Conservation (phyloP, 2,329 filamentous ascomycete species). For the Pezicula rhizophila region DNA sequence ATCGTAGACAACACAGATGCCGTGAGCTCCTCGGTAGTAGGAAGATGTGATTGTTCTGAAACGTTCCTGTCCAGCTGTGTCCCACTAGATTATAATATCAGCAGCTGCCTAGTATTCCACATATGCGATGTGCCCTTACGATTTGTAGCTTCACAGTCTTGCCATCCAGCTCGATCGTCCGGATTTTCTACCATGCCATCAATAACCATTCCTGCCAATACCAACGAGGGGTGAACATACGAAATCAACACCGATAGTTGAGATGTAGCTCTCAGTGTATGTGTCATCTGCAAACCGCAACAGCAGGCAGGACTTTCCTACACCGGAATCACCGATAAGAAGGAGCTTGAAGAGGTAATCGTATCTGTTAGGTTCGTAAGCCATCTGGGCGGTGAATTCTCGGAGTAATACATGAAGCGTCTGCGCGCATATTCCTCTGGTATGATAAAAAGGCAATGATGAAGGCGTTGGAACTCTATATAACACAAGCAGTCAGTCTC, state of each 20-base stretch:
- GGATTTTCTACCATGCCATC: slow-evolving; percentile 75
- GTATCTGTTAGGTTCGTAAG: slow-evolving; percentile 63
- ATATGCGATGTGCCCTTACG: slow-evolving; percentile 50
- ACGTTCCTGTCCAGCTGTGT: slow-evolving; percentile 96
- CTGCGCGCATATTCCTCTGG: slow-evolving; percentile 6
- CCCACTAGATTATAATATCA: slow-evolving; percentile 64
- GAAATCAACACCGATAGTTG: slow-evolving; percentile 98
- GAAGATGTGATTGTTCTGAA: slow-evolving; percentile 99
- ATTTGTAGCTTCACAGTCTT: slow-evolving; percentile 99
- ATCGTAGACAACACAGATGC: slow-evolving; percentile 99
- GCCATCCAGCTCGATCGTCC: slow-evolving; percentile 97
- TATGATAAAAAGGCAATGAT: slow-evolving; percentile 4
- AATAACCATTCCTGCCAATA: slow-evolving; percentile 17
- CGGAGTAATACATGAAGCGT: slow-evolving; percentile 2
- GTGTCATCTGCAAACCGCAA: slow-evolving; percentile 98
- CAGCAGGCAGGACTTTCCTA: slow-evolving; percentile 98
- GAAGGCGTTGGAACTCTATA: not conserved
- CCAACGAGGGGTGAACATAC: slow-evolving; percentile 46
- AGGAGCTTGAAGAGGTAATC: slow-evolving; percentile 99
- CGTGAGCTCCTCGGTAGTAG: slow-evolving; percentile 98
- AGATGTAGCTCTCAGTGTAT: slow-evolving; percentile 99
- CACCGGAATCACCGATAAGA: slow-evolving; percentile 99
- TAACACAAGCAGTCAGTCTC: slow-evolving; percentile 12
- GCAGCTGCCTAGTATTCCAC: slow-evolving; percentile 7
- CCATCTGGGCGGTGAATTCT: slow-evolving; percentile 4